These are phyloP conservation scores for Penicillium sp. DNA, from an alignment of 2,329 filamentous ascomycete genomes.

Conservation along the genomic window DNA sequence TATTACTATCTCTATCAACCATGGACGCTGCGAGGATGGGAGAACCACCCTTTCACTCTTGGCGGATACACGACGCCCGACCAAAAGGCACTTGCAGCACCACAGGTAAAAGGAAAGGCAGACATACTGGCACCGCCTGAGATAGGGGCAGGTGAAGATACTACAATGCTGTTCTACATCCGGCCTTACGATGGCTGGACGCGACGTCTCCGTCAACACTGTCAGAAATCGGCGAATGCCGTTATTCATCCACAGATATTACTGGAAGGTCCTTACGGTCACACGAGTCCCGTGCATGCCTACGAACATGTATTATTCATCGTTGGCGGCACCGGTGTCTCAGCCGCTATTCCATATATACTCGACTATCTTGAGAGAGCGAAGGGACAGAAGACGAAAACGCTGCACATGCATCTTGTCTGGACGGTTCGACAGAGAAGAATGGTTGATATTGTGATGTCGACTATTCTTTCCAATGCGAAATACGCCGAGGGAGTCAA, in stretches of 20 bases:
- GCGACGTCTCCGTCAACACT: conserved; percentile 32
- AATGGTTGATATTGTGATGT: no score
- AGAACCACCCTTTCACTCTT: conserved; percentile 36
- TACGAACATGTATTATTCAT: conserved; percentile 50
- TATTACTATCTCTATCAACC: conserved; percentile 49
- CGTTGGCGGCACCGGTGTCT: conserved; percentile 24
- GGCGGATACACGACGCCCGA: conserved; percentile 20
- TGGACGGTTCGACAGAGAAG: no score
- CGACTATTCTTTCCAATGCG: no score
- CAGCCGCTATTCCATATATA: conserved; percentile 31
- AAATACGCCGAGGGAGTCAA: no score
- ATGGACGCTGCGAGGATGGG: conserved; percentile 36
- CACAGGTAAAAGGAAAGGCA: no score
- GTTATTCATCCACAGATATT: conserved; percentile 30
- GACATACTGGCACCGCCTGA: no score
- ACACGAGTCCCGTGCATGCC: conserved; percentile 31
- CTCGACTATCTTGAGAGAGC: no score
- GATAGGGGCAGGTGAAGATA: no score
- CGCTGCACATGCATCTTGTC: no score
- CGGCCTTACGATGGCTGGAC: conserved; percentile 47
- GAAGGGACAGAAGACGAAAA: no score
- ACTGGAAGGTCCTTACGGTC: conserved; percentile 48
- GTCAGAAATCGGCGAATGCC: conserved; percentile 18
- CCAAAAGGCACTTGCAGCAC: no score
- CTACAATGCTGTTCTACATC: conserved; percentile 35